Evolutionary conservation across 1,284 basidiomycete species (phyloP).

Genomic region (Limonomyces culmigenus): DNA sequence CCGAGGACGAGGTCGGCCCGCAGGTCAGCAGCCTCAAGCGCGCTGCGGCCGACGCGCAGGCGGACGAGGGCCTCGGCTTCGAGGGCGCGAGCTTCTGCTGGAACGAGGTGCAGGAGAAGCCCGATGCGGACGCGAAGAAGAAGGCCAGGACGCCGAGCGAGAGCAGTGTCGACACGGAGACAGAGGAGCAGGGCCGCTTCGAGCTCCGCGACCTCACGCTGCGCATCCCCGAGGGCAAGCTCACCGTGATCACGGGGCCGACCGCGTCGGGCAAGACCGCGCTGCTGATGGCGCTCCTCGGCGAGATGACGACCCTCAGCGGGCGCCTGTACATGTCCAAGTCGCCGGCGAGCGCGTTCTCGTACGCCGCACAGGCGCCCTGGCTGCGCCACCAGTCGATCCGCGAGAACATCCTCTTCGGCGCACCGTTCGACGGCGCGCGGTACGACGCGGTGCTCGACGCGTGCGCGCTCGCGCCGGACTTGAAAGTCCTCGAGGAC

Average conservation of each 20-base stretch:
- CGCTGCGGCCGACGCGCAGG: slow-evolving; percentile 8
- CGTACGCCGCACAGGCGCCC: slow-evolving; percentile 42
- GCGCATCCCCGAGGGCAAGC: slow-evolving; percentile 49
- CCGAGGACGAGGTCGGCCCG: slow-evolving; percentile 54
- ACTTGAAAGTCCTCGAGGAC: slow-evolving; percentile 13
- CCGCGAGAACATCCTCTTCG: slow-evolving; percentile 30
- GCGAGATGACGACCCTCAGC: slow-evolving; percentile 38
- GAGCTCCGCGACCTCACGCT: slow-evolving; percentile 49
- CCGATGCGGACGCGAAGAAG: slow-evolving; percentile 18
- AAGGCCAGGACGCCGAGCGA: slow-evolving; percentile 7
- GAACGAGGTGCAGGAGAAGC: slow-evolving; percentile 35
- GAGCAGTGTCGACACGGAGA: slow-evolving; percentile 9
- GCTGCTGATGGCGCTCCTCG: slow-evolving; percentile 48
- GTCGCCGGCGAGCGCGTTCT: slow-evolving; percentile 32
- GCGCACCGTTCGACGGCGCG: slow-evolving; percentile 21
- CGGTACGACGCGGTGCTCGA: slow-evolving; percentile 39
- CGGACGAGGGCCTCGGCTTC: slow-evolving; percentile 35
- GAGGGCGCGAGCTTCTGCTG: slow-evolving; percentile 52
- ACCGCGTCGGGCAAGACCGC: slow-evolving; percentile 75
- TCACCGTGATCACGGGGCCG: slow-evolving; percentile 51
- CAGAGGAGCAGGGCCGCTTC: slow-evolving; percentile 27
- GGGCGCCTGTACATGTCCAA: slow-evolving; percentile 49
- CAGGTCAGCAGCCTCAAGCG: slow-evolving; percentile 17
- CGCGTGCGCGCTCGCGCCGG: slow-evolving; percentile 55
- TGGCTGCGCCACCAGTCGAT: slow-evolving; percentile 35